A percentile compares a stretch with the other conserved stretches of the same genome.
Evolutionary conservation across 345 rosid species (phyloP).

Genomic region (Dimocarpus longan): DNA sequence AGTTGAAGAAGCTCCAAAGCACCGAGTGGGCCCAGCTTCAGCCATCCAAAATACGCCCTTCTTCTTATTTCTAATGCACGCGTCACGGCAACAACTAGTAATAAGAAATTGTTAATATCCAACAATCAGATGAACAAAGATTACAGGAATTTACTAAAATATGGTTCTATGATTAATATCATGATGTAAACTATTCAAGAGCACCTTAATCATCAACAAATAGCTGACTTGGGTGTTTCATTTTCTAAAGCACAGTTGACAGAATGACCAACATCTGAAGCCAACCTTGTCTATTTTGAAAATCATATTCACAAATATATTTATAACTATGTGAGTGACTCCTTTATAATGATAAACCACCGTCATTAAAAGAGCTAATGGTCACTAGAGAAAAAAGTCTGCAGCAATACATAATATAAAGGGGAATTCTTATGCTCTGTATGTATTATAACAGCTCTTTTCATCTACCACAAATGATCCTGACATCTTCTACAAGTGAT

Average conservation of each 20-base stretch:
- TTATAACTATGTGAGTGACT: neutral
- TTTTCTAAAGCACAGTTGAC: neutral
- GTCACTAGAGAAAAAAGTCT: neutral
- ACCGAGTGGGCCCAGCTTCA: neutral
- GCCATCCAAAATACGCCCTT: neutral
- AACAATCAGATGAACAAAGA: neutral
- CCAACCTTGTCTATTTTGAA: neutral
- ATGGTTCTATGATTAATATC: constrained; percentile 1
- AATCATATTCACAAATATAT: neutral
- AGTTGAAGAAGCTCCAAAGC: neutral
- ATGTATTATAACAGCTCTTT: neutral
- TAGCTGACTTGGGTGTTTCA: neutral
- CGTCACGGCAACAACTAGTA: neutral
- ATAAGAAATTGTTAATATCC: neutral
- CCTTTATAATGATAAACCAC: neutral
- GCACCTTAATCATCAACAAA: neutral
- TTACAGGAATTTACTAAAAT: neutral
- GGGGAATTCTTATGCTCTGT: neutral
- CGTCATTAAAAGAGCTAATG: neutral
- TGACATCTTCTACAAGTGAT: constrained; percentile 37
- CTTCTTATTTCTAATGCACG: neutral
- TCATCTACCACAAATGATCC: constrained; percentile 37
- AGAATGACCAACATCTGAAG: neutral
- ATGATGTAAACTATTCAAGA: neutral
- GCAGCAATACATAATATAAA: neutral